phyloP scores from a whole-genome alignment of 108 stramenopile genomes.

The Skeletonema grethae region DNA sequence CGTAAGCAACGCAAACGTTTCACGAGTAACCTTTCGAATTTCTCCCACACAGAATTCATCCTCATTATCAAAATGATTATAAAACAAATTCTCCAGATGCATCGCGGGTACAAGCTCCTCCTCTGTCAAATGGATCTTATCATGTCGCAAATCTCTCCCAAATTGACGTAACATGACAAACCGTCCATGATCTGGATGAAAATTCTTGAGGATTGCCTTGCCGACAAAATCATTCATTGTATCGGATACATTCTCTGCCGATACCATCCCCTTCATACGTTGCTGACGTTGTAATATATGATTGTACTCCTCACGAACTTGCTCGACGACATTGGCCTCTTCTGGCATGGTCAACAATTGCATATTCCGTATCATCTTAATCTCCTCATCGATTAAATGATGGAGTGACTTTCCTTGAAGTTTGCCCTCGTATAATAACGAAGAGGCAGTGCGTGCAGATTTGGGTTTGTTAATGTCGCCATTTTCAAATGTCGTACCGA shows the following conservation, averaged over 20 bases:
- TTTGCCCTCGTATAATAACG: constrained; percentile 56
- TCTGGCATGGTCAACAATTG: constrained; percentile 63
- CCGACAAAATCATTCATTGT: constrained; percentile 61
- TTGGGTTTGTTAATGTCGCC: constrained; percentile 29
- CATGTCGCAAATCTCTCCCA: constrained; percentile 48
- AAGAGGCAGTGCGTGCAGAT: constrained; percentile 56
- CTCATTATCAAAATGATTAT: constrained; percentile 8
- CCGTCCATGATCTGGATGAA: constrained; percentile 66
- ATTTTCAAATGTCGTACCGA: constrained; percentile 42
- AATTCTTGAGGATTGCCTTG: constrained; percentile 76
- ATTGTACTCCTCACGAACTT: constrained; percentile 55
- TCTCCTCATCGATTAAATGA: constrained; percentile 60
- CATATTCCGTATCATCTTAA: constrained; percentile 64
- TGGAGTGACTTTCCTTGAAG: constrained; percentile 56
- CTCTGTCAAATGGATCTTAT: constrained; percentile 37
- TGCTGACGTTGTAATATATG: constrained; percentile 20
- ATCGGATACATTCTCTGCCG: constrained; percentile 51
- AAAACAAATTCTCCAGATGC: constrained; percentile 30
- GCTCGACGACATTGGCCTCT: constrained; percentile 56
- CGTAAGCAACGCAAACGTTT: constrained; percentile 7
- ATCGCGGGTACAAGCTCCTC: constrained; percentile 60
- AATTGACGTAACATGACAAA: constrained; percentile 54
- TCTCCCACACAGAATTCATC: not conserved
- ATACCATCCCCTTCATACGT: constrained; percentile 6
- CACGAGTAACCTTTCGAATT: constrained; percentile 4